phyloP scores from a whole-genome alignment of 345 rosid species.

The Aurinia saxatilis region DNA sequence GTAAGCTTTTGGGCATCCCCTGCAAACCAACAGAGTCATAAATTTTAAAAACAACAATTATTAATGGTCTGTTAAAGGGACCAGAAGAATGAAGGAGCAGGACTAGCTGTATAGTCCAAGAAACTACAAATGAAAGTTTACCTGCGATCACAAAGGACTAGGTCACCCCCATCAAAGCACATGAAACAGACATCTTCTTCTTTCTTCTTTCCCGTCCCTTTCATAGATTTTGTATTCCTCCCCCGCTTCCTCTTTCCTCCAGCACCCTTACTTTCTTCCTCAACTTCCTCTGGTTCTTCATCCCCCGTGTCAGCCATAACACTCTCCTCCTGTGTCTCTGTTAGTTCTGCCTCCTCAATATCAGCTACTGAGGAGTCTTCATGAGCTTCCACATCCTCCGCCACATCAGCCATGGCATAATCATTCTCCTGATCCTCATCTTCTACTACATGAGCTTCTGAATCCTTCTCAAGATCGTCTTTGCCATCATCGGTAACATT shows the following conservation, averaged over 20 bases:
- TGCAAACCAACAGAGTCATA: slow-evolving; percentile 20
- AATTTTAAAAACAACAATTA: not conserved
- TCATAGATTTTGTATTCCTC: slow-evolving; percentile 36
- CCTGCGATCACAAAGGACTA: slow-evolving; percentile 98
- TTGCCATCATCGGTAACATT: slow-evolving; percentile 11
- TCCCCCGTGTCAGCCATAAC: slow-evolving; percentile 26
- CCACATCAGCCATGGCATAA: slow-evolving; percentile 19
- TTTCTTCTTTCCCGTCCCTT: slow-evolving; percentile 49
- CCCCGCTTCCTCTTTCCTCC: slow-evolving; percentile 78
- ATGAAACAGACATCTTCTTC: slow-evolving; percentile 99
- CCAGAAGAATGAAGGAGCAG: not conserved
- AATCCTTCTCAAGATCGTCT: slow-evolving; percentile 15
- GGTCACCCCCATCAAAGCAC: slow-evolving; percentile 96
- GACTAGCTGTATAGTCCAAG: not conserved
- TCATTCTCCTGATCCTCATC: slow-evolving; percentile 22
- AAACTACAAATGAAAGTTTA: slow-evolving; percentile 24
- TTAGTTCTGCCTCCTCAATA: slow-evolving; percentile 19
- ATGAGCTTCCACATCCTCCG: slow-evolving; percentile 26
- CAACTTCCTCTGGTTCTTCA: slow-evolving; percentile 41
- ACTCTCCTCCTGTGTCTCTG: slow-evolving; percentile 26
- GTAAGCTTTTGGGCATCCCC: slow-evolving; percentile 99
- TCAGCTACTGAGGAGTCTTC: slow-evolving; percentile 28
- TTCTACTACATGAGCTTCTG: slow-evolving; percentile 12
- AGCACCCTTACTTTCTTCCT: slow-evolving; percentile 38
- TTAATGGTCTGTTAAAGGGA: not conserved